phyloP scores from a whole-genome alignment of 129 eudicot genomes.

The Escallonia herrerae region DNA sequence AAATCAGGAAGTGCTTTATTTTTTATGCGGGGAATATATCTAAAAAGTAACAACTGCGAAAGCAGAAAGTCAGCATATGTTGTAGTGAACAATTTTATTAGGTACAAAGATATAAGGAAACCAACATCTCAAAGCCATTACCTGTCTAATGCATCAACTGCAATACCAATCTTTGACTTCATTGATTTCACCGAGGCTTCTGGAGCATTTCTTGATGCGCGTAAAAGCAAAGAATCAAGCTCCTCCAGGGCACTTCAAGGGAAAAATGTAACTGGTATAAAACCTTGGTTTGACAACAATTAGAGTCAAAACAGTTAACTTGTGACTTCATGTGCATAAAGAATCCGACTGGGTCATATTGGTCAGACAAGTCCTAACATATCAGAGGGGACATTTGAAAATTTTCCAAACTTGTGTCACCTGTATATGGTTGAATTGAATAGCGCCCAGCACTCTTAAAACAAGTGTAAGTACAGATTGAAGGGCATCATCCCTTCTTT shows the following conservation, averaged over 20 bases:
- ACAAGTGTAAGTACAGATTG: background rate
- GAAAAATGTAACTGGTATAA: conserved; percentile 1
- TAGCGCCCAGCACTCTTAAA: background rate
- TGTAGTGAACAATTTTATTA: background rate
- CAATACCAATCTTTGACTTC: conserved; percentile 55
- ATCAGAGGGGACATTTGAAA: too few relatives aligned
- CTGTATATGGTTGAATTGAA: too few relatives aligned
- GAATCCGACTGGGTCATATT: conserved; percentile 2
- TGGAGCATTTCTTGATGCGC: conserved; percentile 68
- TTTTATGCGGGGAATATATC: background rate
- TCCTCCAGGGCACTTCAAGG: conserved; percentile 78
- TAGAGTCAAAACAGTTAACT: background rate
- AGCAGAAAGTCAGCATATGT: too few relatives aligned
- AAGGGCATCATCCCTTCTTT: too few relatives aligned
- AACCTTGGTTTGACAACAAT: background rate
- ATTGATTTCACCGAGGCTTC: conserved; percentile 53
- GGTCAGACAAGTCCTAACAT: background rate
- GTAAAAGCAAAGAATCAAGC: conserved; percentile 72
- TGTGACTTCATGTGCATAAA: background rate
- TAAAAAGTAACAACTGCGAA: too few relatives aligned
- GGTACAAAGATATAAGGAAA: background rate
- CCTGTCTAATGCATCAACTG: conserved; percentile 77
- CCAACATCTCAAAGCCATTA: conserved; percentile 5
- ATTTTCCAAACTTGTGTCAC: too few relatives aligned
- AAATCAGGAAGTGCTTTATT: background rate